Evolutionary conservation across 2,329 filamentous ascomycete genomes (phyloP).

Genomic region (Ramichloridium luteum): DNA sequence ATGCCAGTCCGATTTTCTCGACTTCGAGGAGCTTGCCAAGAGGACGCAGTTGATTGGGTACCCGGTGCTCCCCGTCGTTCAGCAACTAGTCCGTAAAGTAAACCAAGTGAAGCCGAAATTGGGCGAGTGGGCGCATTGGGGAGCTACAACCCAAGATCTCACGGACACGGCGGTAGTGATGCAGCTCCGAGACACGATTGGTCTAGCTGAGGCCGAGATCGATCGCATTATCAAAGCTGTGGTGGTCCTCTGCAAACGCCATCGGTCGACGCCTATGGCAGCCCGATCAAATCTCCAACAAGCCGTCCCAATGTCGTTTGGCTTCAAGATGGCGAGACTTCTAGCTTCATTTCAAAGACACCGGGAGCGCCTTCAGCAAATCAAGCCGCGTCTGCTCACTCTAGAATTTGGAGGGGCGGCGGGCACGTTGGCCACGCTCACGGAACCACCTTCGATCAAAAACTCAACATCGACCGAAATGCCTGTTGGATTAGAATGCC

Average conservation of each 20-base stretch:
- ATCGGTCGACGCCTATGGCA: slow-evolving; percentile 20
- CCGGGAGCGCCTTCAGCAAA: slow-evolving; percentile 12
- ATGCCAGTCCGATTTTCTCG: slow-evolving; percentile 13
- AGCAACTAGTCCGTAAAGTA: slow-evolving; percentile 18
- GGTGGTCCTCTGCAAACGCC: slow-evolving; percentile 11
- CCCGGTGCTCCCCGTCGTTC: slow-evolving; percentile 18
- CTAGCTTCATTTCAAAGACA: slow-evolving; percentile 19
- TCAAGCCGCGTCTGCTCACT: slow-evolving; percentile 16
- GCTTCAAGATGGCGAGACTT: slow-evolving; percentile 21
- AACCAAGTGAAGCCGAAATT: slow-evolving; percentile 16
- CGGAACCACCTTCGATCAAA: slow-evolving; percentile 2
- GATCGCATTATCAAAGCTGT: slow-evolving; percentile 12
- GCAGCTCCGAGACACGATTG: slow-evolving; percentile 19
- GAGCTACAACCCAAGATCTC: slow-evolving; percentile 20
- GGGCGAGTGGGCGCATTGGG: slow-evolving; percentile 23
- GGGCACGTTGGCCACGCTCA: slow-evolving; percentile 20
- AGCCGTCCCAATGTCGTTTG: slow-evolving; percentile 21
- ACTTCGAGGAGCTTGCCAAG: slow-evolving; percentile 15
- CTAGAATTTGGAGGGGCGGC: slow-evolving; percentile 20
- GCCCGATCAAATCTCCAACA: slow-evolving; percentile 21
- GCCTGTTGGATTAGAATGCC: slow-evolving; percentile 15
- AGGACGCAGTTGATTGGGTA: slow-evolving; percentile 20
- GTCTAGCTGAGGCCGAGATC: slow-evolving; percentile 11
- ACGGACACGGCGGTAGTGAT: slow-evolving; percentile 21
- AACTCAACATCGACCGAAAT: slow-evolving; percentile 1